Conservation (phyloP, 805 yeast genomes). For the Lachancea meyersii region DNA sequence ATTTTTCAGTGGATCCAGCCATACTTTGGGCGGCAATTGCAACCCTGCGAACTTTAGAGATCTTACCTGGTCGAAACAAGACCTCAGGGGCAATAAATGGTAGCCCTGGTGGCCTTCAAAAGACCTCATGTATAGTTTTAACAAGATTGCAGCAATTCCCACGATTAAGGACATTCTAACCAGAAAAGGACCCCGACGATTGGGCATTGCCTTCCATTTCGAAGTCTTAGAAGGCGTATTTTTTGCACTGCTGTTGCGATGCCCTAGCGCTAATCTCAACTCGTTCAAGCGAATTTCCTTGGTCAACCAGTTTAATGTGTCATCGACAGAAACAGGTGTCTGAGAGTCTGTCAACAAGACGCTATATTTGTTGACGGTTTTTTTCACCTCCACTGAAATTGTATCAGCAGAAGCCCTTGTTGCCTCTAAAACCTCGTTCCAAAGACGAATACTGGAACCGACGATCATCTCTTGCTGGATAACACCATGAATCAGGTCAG, state of each 20-base stretch:
- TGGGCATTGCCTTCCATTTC: conserved; percentile 1
- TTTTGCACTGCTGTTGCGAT: not conserved
- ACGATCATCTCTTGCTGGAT: conserved; percentile 37
- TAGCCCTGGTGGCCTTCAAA: conserved; percentile 1
- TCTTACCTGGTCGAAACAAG: conserved; percentile 6
- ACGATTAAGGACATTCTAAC: conserved; percentile 5
- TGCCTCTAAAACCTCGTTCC: conserved; percentile 17
- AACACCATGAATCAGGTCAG: conserved; percentile 34
- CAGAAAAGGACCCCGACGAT: not conserved
- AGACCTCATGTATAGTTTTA: conserved; percentile 7
- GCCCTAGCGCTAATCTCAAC: conserved; percentile 8
- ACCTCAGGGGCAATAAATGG: not conserved
- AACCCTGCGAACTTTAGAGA: conserved; percentile 7
- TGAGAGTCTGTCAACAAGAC: conserved; percentile 20
- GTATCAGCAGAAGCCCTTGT: conserved; percentile 9
- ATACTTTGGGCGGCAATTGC: conserved; percentile 1
- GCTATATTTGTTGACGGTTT: conserved; percentile 23
- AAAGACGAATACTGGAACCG: conserved; percentile 12
- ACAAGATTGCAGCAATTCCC: conserved; percentile 7
- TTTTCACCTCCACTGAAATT: conserved; percentile 6
- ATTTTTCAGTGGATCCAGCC: conserved; percentile 10
- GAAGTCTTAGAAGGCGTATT: not conserved
- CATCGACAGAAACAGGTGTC: not conserved
- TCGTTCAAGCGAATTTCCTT: conserved; percentile 19
- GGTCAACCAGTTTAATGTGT: conserved; percentile 12